A percentile compares a stretch with the other conserved stretches of the same genome.
These are phyloP conservation scores for Proliferodiscus dingleyae DNA, from an alignment of 2,329 filamentous ascomycete genomes.

Conservation along the genomic window DNA sequence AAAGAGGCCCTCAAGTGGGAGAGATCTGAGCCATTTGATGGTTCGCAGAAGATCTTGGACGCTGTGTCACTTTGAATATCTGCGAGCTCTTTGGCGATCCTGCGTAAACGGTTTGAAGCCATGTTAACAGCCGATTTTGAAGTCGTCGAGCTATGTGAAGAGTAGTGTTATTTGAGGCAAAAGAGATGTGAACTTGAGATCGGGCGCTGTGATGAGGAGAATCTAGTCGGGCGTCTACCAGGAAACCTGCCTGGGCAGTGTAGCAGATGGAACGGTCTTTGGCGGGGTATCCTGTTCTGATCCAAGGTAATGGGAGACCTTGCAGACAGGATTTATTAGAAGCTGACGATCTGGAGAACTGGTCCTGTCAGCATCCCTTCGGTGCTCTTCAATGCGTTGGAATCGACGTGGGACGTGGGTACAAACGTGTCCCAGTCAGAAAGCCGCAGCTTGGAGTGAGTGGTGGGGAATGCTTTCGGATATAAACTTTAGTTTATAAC, in stretches of 20 bases:
- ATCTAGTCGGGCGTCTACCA: conserved; percentile 10
- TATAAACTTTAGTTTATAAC: no score
- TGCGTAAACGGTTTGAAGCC: conserved; percentile 37
- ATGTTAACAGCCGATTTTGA: conserved; percentile 12
- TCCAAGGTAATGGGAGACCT: no score
- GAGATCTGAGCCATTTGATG: conserved; percentile 60
- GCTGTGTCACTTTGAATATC: conserved; percentile 71
- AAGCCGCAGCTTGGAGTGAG: no score
- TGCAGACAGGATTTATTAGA: no score
- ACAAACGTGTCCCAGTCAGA: conserved; percentile 2
- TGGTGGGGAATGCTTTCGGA: no score
- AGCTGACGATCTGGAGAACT: no score
- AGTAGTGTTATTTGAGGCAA: not conserved
- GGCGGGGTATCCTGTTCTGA: conserved; percentile 1
- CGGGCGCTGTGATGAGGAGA: not conserved
- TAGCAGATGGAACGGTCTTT: not conserved
- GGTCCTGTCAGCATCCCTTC: no score
- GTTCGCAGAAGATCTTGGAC: conserved; percentile 70
- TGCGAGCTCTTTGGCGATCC: conserved; percentile 69
- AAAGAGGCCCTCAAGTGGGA: conserved; percentile 81
- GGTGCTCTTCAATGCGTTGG: no score
- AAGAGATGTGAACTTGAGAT: not conserved
- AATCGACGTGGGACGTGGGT: no score
- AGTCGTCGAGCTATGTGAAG: no score
- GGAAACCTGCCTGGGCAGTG: conserved; percentile 9